Base-by-base conservation (phyloP, 2,329 filamentous ascomycete species). In the Aureobasidium sp. region DNA sequence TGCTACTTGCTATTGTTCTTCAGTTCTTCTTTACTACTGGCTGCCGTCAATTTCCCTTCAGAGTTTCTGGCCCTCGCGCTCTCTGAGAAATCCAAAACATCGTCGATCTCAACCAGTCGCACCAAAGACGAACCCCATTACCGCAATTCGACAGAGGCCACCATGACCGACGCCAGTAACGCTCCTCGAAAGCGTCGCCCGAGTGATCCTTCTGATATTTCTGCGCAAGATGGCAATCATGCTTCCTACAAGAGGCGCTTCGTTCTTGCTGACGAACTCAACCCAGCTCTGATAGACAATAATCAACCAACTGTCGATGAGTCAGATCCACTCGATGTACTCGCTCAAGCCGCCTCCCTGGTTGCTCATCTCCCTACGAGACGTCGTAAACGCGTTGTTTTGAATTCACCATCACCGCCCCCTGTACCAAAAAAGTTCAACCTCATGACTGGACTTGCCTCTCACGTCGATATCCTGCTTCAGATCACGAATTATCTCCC, bases 401-500 rank as follows among this genome's bases (percentile, higher is more conserved):
- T 60, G n/a, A 34, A 50, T 2, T 29, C 44, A 34, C 46, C 57
- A 10, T 32, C 46, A 17, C 57, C 57, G 27, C 46, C 57, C 27
- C 44, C 17, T 23, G 23, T 17, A n/a, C 12, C 12, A 15, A 56
- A 32, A 10, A 29, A 47, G 2, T 73, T 74, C 69, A 73, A 68
- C 63, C 63, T 77, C 32, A 66, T 77, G 53, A 65, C 69, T 34
- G 70, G 69, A 4, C 67, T 77, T 50, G 65, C 69, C 55, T 63
- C 66, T 1, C 66, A 74, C 62, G 66, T 80, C 5, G 82, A 85
- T 59, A 73, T 90, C 4, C 73, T 80, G 48, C 75, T 86, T 51
- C 75, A 81, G 53, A 68, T 89, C 8, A 80, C 81, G 63, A 78
- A 79, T 66, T 77, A 82, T 63, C 78, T 90, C 23, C 70, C 73